Percentiles rank a stretch among this genome's conserved stretches.
These are phyloP conservation scores for Suillus cothurnatus DNA, from an alignment of 768 basidiomycete genomes.

Conservation along the genomic window DNA sequence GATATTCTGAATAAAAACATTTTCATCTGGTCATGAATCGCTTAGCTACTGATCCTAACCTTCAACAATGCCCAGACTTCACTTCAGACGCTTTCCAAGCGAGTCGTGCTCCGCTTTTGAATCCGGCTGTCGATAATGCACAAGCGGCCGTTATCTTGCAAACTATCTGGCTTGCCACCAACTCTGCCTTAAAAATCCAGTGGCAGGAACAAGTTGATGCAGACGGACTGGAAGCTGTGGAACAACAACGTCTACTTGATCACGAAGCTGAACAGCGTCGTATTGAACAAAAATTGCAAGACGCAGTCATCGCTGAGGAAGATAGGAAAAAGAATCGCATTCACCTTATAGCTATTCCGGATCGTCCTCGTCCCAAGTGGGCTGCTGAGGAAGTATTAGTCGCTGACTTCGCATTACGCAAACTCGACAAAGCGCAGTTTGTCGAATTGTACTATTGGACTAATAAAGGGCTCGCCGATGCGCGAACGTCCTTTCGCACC, in stretches of 20 bases:
- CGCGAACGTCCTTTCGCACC: accelerated
- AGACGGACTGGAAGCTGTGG: accelerated
- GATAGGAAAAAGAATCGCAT: background rate
- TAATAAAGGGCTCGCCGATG: background rate
- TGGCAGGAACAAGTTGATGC: background rate
- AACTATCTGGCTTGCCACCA: background rate
- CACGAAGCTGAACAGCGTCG: background rate
- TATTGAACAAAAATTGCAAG: background rate
- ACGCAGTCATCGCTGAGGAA: accelerated
- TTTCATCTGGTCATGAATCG: too few species aligned
- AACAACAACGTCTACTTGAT: background rate
- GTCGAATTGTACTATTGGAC: background rate
- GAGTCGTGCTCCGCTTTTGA: accelerated
- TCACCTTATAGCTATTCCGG: background rate
- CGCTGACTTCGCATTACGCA: background rate
- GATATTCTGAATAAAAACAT: too few species aligned
- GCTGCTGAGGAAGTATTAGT: accelerated
- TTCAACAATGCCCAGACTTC: too few species aligned
- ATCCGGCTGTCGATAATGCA: too few species aligned
- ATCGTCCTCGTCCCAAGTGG: accelerated
- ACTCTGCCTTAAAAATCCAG: background rate
- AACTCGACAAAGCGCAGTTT: background rate
- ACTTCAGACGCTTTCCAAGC: too few species aligned
- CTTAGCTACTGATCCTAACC: too few species aligned
- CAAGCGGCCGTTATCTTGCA: background rate